Conservation (phyloP, 208 protist species). For the Crithidia thermophila region DNA sequence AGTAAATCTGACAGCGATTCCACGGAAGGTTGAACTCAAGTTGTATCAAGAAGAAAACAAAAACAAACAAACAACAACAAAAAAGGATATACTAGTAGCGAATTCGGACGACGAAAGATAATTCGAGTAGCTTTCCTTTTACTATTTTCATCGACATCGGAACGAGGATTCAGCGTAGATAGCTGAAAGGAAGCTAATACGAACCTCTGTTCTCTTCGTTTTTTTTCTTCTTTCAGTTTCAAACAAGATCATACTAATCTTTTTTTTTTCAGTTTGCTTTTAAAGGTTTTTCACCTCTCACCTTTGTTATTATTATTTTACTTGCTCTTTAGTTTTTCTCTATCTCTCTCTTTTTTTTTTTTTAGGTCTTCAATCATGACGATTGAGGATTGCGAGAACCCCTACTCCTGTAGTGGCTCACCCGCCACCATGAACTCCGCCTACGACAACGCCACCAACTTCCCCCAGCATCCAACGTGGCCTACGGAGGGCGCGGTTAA, state of each 20-base stretch:
- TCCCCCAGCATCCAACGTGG: background rate
- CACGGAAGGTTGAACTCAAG: too few relatives aligned
- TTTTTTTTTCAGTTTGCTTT: constrained; percentile 1
- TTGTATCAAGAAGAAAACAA: too few relatives aligned
- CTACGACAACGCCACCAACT: background rate
- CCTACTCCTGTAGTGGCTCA: constrained; percentile 11
- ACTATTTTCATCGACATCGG: too few relatives aligned
- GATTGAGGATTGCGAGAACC: constrained; percentile 5
- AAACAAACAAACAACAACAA: too few relatives aligned
- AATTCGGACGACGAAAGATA: too few relatives aligned
- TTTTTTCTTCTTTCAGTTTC: background rate
- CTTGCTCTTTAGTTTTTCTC: background rate
- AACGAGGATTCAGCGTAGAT: too few relatives aligned
- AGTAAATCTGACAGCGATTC: too few relatives aligned
- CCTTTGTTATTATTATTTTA: constrained; percentile 10
- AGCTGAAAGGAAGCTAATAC: too few relatives aligned
- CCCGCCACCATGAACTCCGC: background rate
- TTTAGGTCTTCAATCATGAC: constrained; percentile 8
- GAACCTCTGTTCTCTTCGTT: background rate
- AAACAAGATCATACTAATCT: background rate
- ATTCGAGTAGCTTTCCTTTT: too few relatives aligned
- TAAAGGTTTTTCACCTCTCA: background rate
- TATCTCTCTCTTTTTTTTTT: constrained; percentile 15
- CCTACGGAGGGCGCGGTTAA: background rate
- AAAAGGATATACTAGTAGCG: too few relatives aligned